These are phyloP conservation scores for Aspergillus homomorphus DNA, from an alignment of 495 filamentous ascomycete genomes.

Conservation along the genomic window DNA sequence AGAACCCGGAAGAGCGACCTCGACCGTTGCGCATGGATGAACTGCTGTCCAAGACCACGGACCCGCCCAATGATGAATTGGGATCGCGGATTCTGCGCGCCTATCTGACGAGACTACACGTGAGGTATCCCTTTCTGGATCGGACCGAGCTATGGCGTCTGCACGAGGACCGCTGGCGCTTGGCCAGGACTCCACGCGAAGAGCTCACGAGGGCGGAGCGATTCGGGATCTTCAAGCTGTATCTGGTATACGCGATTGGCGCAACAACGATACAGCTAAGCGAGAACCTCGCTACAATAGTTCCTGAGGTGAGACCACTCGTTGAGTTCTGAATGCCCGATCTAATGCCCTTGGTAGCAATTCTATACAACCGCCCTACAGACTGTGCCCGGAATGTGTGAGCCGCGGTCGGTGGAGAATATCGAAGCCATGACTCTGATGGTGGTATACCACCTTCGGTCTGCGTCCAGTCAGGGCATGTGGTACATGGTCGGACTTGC, in stretches of 20 bases:
- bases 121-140: constrained; percentile 51
- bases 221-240: constrained; percentile 51
- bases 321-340: background rate
- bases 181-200: constrained; percentile 41
- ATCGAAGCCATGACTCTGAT: constrained; percentile 56
- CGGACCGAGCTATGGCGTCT: constrained; percentile 42
- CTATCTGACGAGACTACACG: constrained; percentile 46
- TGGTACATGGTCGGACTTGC: constrained; percentile 58
- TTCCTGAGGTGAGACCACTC: constrained; percentile 38
- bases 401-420: constrained; percentile 50
- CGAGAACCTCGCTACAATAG: constrained; percentile 44
- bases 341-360: constrained; percentile 24
- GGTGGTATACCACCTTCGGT: constrained; percentile 51
- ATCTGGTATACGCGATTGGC: constrained; percentile 52
- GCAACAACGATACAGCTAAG: constrained; percentile 48
- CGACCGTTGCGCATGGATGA: constrained; percentile 36
- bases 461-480: constrained; percentile 50
- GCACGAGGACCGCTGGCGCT: constrained; percentile 42
- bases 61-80: constrained; percentile 49
- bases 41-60: constrained; percentile 39
- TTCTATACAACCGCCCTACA: constrained; percentile 50
- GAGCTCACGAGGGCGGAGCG: constrained; percentile 38
- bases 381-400: constrained; percentile 48
- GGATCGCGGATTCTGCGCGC: constrained; percentile 44
- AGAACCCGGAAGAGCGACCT: constrained; percentile 16